Conservation (phyloP, 1,139 yeast species). For the Candida glucosophila region DNA sequence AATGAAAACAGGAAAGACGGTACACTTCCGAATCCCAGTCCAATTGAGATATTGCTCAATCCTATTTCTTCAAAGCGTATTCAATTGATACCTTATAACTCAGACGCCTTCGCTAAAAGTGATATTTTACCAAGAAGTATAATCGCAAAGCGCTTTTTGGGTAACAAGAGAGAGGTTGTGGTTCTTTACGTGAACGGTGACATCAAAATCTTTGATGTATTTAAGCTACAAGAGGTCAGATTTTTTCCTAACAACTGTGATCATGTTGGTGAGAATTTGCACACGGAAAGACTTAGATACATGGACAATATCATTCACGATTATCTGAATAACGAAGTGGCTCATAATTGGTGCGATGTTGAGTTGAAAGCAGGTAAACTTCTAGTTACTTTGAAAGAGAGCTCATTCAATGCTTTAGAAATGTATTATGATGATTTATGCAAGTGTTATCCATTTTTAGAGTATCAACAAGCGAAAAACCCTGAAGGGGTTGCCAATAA, state of each 20-base stretch:
- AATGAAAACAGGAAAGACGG: slow-evolving; percentile 3
- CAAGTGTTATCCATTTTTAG: slow-evolving; percentile 33
- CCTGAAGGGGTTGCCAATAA: slow-evolving; percentile 14
- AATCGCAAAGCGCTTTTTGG: slow-evolving; percentile 48
- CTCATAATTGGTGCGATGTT: slow-evolving; percentile 88
- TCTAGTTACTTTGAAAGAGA: slow-evolving; percentile 55
- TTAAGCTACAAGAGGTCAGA: slow-evolving; percentile 48
- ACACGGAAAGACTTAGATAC: slow-evolving; percentile 26
- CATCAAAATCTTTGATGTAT: slow-evolving; percentile 71
- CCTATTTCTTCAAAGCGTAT: slow-evolving; percentile 30
- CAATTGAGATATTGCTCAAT: slow-evolving; percentile 37
- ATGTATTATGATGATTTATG: slow-evolving; percentile 72
- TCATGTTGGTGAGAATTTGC: slow-evolving; percentile 21
- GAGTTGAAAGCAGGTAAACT: slow-evolving; percentile 79
- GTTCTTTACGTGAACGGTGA: slow-evolving; percentile 73
- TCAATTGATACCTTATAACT: slow-evolving; percentile 34
- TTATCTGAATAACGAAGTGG: slow-evolving; percentile 61
- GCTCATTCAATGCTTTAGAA: slow-evolving; percentile 49
- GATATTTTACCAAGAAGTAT: slow-evolving; percentile 45
- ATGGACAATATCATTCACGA: slow-evolving; percentile 62
- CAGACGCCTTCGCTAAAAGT: slow-evolving; percentile 40
- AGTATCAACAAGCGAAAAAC: slow-evolving; percentile 15
- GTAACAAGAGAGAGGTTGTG: slow-evolving; percentile 73
- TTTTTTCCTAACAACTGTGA: slow-evolving; percentile 21
- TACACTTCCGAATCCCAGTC: slow-evolving; percentile 20